Evolutionary conservation across 2,329 filamentous ascomycete genomes (phyloP).

Genomic region (Zymoseptoria crescenta): DNA sequence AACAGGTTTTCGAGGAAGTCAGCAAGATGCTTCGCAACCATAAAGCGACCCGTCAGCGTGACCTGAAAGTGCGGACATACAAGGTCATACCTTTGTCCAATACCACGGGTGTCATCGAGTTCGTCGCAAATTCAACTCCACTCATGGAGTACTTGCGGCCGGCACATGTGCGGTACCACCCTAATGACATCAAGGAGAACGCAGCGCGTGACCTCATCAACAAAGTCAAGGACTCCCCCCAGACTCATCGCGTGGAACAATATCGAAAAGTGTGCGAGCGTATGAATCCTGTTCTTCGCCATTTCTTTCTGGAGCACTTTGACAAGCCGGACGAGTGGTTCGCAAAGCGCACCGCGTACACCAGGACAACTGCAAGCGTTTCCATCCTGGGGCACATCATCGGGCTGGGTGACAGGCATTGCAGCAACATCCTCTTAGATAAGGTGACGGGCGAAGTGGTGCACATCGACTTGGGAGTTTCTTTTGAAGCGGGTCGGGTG

Average conservation of each 20-base stretch:
- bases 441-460: conserved; percentile 84
- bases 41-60: conserved; percentile 76
- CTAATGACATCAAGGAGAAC: conserved; percentile 68
- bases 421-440: conserved; percentile 93
- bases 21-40: conserved; percentile 83
- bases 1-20: conserved; percentile 96
- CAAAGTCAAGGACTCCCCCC: conserved; percentile 54
- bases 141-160: conserved; percentile 88
- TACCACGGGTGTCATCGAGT: conserved; percentile 87
- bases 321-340: conserved; percentile 96
- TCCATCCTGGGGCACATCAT: conserved; percentile 86
- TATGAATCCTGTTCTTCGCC: conserved; percentile 89
- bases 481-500: conserved; percentile 94
- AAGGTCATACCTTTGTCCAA: conserved; percentile 87
- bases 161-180: conserved; percentile 79
- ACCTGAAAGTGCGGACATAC: conserved; percentile 88
- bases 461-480: conserved; percentile 93
- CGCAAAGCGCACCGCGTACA: conserved; percentile 78
- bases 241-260: conserved; percentile 62
- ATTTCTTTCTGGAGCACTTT: conserved; percentile 96
- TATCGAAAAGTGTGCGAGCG: conserved; percentile 72
- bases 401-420: conserved; percentile 87
- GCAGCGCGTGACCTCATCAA: conserved; percentile 73
- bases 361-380: conserved; percentile 84
- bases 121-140: conserved; percentile 86